A percentile compares a stretch with the other conserved stretches of the same genome.
phyloP scores from a whole-genome alignment of 1,284 basidiomycete genomes.

The Ceratobasidium sp. region DNA sequence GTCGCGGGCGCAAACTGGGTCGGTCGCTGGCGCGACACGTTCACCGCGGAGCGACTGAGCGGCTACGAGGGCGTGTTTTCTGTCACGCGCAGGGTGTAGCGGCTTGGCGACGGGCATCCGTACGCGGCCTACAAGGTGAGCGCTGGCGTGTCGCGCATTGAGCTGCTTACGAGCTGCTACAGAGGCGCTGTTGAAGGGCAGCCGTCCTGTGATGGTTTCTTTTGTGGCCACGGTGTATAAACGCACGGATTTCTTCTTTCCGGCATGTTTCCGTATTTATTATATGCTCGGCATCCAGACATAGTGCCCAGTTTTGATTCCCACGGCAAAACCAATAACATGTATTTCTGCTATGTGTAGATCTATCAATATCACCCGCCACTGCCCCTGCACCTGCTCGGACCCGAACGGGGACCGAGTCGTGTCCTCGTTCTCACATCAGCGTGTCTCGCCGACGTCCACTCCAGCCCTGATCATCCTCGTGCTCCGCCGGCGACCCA shows the following conservation, averaged over 20 bases:
- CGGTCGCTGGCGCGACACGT: slow-evolving; percentile 57
- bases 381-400: slow-evolving; percentile 1
- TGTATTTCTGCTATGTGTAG: slow-evolving; percentile 23
- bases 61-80: slow-evolving; percentile 54
- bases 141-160: not conserved
- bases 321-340: not conserved
- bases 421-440: not conserved
- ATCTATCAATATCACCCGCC: slow-evolving; percentile 24
- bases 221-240: slow-evolving; percentile 23
- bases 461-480: slow-evolving; percentile 1
- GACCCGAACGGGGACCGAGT: not conserved
- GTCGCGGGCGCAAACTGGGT: slow-evolving; percentile 52
- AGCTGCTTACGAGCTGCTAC: not conserved
- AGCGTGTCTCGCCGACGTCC: slow-evolving; percentile 9
- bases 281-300: not conserved
- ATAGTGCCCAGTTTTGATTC: not conserved
- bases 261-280: not conserved
- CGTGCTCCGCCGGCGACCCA: slow-evolving; percentile 18
- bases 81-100: slow-evolving; percentile 19
- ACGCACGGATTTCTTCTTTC: slow-evolving; percentile 30
- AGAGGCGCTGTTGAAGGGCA: slow-evolving; percentile 16
- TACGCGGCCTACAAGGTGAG: slow-evolving; percentile 4
- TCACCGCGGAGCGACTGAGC: slow-evolving; percentile 54
- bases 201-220: not conserved
- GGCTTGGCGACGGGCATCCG: not conserved